phyloP scores from a whole-genome alignment of 2,329 filamentous ascomycete species.

The Neofusicoccum sp. region DNA sequence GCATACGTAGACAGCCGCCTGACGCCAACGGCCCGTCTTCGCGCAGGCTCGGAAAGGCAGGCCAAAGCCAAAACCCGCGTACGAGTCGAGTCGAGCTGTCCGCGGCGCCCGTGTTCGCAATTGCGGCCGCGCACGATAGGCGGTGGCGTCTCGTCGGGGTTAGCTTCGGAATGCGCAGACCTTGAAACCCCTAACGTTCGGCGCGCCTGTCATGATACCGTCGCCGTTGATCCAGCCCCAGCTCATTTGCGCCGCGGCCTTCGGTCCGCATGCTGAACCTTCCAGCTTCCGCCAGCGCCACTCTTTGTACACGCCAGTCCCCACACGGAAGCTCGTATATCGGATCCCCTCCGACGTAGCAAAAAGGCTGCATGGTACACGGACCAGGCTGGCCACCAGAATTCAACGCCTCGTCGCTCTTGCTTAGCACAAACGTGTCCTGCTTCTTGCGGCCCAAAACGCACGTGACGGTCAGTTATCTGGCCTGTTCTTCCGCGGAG shows the following conservation, averaged over 20 bases:
- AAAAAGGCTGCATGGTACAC: too few species aligned
- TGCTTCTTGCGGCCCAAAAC: too few species aligned
- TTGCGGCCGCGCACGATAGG: neutral
- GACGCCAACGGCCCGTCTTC: neutral
- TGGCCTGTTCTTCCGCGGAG: neutral
- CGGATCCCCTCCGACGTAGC: neutral
- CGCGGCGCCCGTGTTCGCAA: neutral
- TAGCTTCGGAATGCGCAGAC: slow-evolving; percentile 1
- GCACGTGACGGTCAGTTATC: neutral
- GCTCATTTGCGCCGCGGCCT: neutral
- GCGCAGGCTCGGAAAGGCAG: neutral
- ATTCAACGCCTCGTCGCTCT: too few species aligned
- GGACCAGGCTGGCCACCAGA: too few species aligned
- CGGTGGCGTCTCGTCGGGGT: neutral
- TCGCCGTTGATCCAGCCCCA: neutral
- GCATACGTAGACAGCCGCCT: neutral
- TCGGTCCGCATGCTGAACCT: neutral
- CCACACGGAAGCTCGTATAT: neutral
- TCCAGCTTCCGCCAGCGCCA: too few species aligned
- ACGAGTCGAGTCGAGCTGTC: neutral
- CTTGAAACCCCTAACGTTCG: slow-evolving; percentile 11
- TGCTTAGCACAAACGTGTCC: too few species aligned
- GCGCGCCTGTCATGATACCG: neutral
- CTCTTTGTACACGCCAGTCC: neutral
- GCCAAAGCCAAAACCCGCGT: neutral